These are phyloP conservation scores for Royoungia palumana DNA, from an alignment of 768 basidiomycete species.

Conservation along the genomic window DNA sequence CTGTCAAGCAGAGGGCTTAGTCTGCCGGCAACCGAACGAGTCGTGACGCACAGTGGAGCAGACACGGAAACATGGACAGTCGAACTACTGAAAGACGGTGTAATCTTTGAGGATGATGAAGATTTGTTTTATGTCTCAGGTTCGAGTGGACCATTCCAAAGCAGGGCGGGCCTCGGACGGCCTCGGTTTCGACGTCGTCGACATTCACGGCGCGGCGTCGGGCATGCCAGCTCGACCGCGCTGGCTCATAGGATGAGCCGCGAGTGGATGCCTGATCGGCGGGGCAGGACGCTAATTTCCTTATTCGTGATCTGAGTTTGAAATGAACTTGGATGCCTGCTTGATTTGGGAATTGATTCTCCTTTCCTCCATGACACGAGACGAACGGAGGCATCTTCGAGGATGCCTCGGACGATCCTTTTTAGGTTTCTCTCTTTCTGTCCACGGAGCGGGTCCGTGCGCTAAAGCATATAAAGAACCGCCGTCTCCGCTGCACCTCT, in stretches of 20 bases:
- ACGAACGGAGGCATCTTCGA: slow-evolving; percentile 21
- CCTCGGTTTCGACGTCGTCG: too few species aligned
- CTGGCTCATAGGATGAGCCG: too few species aligned
- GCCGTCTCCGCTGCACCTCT: slow-evolving; percentile 7
- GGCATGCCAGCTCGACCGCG: too few species aligned
- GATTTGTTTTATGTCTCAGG: too few species aligned
- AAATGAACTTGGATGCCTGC: slow-evolving; percentile 29
- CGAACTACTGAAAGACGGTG: background rate
- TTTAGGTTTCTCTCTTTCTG: slow-evolving; percentile 19
- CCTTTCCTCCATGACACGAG: slow-evolving; percentile 12
- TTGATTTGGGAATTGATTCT: slow-evolving; percentile 18
- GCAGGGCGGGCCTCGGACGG: too few species aligned
- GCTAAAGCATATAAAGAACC: slow-evolving; percentile 26
- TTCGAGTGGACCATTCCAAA: too few species aligned
- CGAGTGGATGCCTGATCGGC: slow-evolving; percentile 9
- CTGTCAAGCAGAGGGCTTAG: background rate
- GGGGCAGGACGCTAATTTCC: slow-evolving; percentile 14
- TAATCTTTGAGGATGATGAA: background rate
- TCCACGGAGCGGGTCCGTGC: slow-evolving; percentile 27
- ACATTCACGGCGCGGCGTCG: too few species aligned
- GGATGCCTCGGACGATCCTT: slow-evolving; percentile 19
- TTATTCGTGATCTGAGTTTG: slow-evolving; percentile 13
- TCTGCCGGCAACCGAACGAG: too few species aligned
- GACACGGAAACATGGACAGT: slow-evolving; percentile 2
- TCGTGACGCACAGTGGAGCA: slow-evolving; percentile 1